Base-by-base conservation (phyloP, 1,284 basidiomycete genomes). In the Tylopilus sp. region DNA sequence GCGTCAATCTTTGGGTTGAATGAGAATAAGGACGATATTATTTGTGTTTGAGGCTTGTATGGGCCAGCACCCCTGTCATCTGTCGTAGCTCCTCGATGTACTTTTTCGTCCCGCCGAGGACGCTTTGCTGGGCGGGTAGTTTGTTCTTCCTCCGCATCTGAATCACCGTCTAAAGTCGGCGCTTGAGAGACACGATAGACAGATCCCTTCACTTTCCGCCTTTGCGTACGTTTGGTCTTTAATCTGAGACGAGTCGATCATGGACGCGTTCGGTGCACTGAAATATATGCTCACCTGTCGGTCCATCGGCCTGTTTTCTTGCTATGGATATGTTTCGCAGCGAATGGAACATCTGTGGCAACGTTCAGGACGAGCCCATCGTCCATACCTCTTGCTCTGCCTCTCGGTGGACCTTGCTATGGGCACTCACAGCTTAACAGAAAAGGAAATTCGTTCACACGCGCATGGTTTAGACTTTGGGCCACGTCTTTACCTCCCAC, bases 1-100 rank as follows among this genome's bases (percentile, higher is more conserved):
- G 66, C 57, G 16, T 81, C 75, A 23, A 89, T 65, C 66, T 79
- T 82, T 8, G 84, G 89, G 60, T 89, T 91, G 52, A 81, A 89
- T 1, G 91, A 84, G 73, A 97, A 97, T 4, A 97, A 77, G 3
- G 92, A 95, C 0, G 94, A 97, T 57, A 97, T 92, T 53, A 94
- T 75, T 63, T 94, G 90, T 5, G 78, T 74, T 6, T 74, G 71
- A 38, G 70, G 71, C 35, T 69, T 60, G 53, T 64, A 48, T 57
- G 66, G 55, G 53, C 61, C 53, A 56, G 59, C 50, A 55, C 64
- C 57, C 37, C 56, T 52, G 31, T 56, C 55, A 18, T 44, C 37
- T 25, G 64, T 26, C 12, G 49, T 39, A 51, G 31, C 28, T 23
- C 55, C 45, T 58, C 41, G 49, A 47, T 54, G 48, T 30, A 45